phyloP scores from a whole-genome alignment of 2,329 filamentous ascomycete species.

The Cordyceps cateniannulata region DNA sequence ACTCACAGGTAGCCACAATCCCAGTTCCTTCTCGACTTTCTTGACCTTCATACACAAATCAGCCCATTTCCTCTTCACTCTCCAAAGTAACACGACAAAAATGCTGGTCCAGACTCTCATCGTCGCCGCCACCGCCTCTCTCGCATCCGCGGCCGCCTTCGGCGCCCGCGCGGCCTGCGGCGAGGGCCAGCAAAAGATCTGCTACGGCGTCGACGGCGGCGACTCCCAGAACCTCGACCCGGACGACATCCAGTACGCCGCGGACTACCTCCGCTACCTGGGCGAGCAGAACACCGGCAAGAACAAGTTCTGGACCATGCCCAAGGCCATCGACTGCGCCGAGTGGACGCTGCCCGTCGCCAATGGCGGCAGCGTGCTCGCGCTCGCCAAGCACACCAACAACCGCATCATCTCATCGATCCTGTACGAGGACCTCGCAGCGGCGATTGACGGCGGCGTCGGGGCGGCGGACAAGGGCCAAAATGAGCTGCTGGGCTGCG shows the following conservation, averaged over 20 bases:
- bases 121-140: no score
- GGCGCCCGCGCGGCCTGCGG: constrained; percentile 21
- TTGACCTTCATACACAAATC: no score
- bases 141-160: no score
- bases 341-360: constrained; percentile 19
- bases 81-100: no score
- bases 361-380: constrained; percentile 16
- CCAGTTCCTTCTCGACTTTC: no score
- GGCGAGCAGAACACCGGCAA: constrained; percentile 5
- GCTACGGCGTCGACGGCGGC: constrained; percentile 17
- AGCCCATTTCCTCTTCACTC: no score
- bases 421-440: constrained; percentile 21
- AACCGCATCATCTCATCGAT: constrained; percentile 17
- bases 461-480: constrained; percentile 10
- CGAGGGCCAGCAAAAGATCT: constrained; percentile 13
- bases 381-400: constrained; percentile 22
- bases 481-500: constrained; percentile 20
- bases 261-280: constrained; percentile 14
- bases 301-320: constrained; percentile 16
- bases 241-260: constrained; percentile 17
- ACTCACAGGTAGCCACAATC: no score
- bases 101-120: not conserved
- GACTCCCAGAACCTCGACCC: constrained; percentile 16
- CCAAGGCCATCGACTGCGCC: constrained; percentile 17
- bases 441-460: constrained; percentile 22